These are phyloP conservation scores for Ogataea glucozyma DNA, from an alignment of 805 yeast species.

Conservation along the genomic window DNA sequence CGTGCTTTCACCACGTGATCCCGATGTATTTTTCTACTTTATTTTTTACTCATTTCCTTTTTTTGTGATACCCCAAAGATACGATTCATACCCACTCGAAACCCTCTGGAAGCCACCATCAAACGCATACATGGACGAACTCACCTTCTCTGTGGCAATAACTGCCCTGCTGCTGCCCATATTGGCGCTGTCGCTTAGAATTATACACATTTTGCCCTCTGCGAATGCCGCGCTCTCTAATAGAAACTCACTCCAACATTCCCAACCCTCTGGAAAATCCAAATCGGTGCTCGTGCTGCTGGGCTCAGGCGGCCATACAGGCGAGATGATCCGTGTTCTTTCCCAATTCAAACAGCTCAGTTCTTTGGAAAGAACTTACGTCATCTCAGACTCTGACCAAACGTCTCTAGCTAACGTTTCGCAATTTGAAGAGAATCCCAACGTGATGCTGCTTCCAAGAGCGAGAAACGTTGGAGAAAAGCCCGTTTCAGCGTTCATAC, in stretches of 20 bases:
- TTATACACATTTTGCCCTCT: conserved; percentile 29
- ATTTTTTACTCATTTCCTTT: too few relatives aligned
- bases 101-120: too few relatives aligned
- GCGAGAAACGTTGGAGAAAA: conserved; percentile 43
- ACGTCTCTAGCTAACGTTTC: conserved; percentile 45
- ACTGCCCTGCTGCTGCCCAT: not conserved
- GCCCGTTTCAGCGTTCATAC: conserved; percentile 30
- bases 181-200: not conserved
- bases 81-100: not conserved
- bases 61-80: too few relatives aligned
- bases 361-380: conserved; percentile 30
- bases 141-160: not conserved
- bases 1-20: too few relatives aligned
- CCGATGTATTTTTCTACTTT: too few relatives aligned
- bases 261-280: not conserved
- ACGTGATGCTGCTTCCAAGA: conserved; percentile 32
- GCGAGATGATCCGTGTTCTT: conserved; percentile 84
- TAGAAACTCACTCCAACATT: not conserved
- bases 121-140: conserved; percentile 2
- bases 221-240: conserved; percentile 7
- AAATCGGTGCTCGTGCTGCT: conserved; percentile 55
- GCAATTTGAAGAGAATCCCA: conserved; percentile 36
- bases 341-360: conserved; percentile 35
- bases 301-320: conserved; percentile 97
- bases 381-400: conserved; percentile 46